Base-by-base conservation (phyloP, 2,329 filamentous ascomycete genomes). In the Cercospora sp. region DNA sequence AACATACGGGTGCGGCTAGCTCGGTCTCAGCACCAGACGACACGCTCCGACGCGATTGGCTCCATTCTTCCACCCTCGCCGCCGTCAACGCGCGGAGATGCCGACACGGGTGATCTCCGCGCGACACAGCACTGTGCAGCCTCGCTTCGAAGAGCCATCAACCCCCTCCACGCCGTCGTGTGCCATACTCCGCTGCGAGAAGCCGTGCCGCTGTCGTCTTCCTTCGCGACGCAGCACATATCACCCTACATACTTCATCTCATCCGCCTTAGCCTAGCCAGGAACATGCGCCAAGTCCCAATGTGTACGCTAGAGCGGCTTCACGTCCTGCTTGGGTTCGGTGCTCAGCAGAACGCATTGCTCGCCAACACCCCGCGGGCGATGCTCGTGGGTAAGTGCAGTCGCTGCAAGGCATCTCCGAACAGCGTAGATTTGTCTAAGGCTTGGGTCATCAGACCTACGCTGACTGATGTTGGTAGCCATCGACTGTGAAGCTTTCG, bases 401-500 rank as follows among this genome's bases (percentile, higher is more conserved):
- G 36, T 42, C 3, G 36, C 36, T 42, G 36, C 6, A 42, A n/a
- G 36, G 36, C 36, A n/a, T n/a, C 36, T 42, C 36, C 16, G 5
- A 16, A n/a, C 36, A 8, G 36, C 36, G 16, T 42, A n/a, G 36
- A n/a, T 40, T 60, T 23, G 23, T 78, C 13, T 23, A 33, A 51
- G 26, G 36, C 20, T 33, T 10, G 31, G 31, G 33, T 31, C 42
- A 8, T 23, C 42, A 5, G 81, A 84, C 36, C 16, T 42, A 13
- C 33, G 12, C 83, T 96, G 4, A 42, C 36, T 42, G 36, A n/a
- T 40, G 33, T 90, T 97, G 72, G 82, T 97, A 66, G 89, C 87
- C 70, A 83, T 98, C 48, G 95, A 98, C 73, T 83, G 96, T 28
- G 95, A 99, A 78, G 89, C 90, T 1, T 92, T 90, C 67, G 95